Evolutionary conservation across 768 basidiomycete species (phyloP).

Genomic region (Hirschioporus abietinus): DNA sequence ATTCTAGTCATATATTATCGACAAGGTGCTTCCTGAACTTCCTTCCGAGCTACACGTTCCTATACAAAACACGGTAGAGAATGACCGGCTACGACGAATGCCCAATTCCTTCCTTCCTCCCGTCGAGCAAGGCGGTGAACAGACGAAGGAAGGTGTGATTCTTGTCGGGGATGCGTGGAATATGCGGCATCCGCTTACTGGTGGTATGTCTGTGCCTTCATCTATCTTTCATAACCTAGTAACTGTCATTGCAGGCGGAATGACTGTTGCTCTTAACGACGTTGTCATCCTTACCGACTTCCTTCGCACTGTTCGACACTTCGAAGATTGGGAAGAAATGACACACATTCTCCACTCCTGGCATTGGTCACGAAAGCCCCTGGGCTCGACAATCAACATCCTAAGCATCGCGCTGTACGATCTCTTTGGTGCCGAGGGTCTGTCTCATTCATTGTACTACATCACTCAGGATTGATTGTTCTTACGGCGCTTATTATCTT

Average conservation of each 20-base stretch:
- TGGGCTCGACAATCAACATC: slow-evolving; percentile 86
- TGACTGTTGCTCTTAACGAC: slow-evolving; percentile 93
- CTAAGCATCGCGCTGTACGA: slow-evolving; percentile 92
- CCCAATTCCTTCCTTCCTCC: slow-evolving; percentile 93
- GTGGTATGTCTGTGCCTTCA: slow-evolving; percentile 28
- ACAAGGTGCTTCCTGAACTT: slow-evolving; percentile 74
- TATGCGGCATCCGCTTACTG: slow-evolving; percentile 98
- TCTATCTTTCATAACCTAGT: background rate
- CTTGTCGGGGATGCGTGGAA: slow-evolving; percentile 97
- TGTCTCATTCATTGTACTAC: slow-evolving; percentile 1
- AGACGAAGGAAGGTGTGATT: slow-evolving; percentile 61
- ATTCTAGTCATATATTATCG: slow-evolving; percentile 51
- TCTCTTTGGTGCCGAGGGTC: slow-evolving; percentile 90
- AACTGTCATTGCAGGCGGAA: slow-evolving; percentile 57
- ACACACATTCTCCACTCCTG: slow-evolving; percentile 55
- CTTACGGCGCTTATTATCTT: slow-evolving; percentile 23
- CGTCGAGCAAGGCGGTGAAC: slow-evolving; percentile 50
- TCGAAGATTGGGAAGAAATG: slow-evolving; percentile 47
- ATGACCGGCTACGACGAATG: slow-evolving; percentile 82
- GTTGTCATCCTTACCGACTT: slow-evolving; percentile 67
- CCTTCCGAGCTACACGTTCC: slow-evolving; percentile 65
- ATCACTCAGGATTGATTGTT: slow-evolving; percentile 1
- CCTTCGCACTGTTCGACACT: slow-evolving; percentile 40
- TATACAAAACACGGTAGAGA: slow-evolving; percentile 65
- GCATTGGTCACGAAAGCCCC: slow-evolving; percentile 83